Base-by-base conservation (phyloP, 1,284 basidiomycete genomes). In the Hypsizygus ulmarius region DNA sequence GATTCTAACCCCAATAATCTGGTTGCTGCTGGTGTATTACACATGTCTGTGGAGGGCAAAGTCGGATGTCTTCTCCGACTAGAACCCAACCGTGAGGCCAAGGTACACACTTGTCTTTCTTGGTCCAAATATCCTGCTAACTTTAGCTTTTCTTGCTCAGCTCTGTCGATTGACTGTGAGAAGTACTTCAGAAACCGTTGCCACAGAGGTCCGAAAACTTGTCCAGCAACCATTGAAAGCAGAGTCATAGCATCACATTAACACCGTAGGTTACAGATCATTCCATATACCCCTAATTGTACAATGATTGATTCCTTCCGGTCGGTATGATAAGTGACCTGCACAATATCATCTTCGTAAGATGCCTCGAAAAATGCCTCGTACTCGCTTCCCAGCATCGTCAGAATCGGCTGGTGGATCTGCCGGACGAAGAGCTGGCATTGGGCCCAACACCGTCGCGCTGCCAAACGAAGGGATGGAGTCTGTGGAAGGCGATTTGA, bases 51-150 rank as follows among this genome's bases (percentile, higher is more conserved):
- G 1, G 83, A 85, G 5, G 96, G 96, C 15, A 98, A 98, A 69
- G 92, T 99, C 28, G 97, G 96, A 2, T 97, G 96, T 62, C 70
- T 99, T 56, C 71, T 97, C 58, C 80, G 97, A 46, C 65, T 97
- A 39, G 97, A 99, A 68, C 97, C 97, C 1, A 99, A 98, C 70
- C 79, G 81, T 47, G 92, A 95, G 52, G 95, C 94, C 12, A 96
- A 96, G 79, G 92, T 91, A 62, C 49, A 76, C 43, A n/a, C 10
- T 32, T 21, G 30, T 10, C 32, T 21, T 1, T 7, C 14, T 15
- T 15, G n/a, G 12, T 25, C 11, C 30, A 14, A 18, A 4, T 9
- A 27, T 15, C 14, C 16, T 32, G 18, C 5, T 32, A 28, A 41
- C 18, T 44, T 38, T 7, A 45, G 19, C 1, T 12, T 1, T 29